These are phyloP conservation scores for Aspergillus aculeatinus DNA, from an alignment of 2,329 filamentous ascomycete species.

Conservation along the genomic window DNA sequence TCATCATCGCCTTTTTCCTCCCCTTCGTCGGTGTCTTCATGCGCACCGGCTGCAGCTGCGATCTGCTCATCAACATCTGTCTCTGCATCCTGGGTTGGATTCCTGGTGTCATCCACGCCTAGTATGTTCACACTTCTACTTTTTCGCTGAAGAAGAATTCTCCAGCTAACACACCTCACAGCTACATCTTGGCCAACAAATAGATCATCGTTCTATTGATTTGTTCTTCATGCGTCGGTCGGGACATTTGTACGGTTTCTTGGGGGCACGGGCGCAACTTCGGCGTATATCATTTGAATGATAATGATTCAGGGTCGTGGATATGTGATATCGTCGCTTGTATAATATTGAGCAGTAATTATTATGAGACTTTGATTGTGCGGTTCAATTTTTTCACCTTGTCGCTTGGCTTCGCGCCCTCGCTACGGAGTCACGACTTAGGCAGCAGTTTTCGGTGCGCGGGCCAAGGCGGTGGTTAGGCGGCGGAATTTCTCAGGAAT, in stretches of 20 bases:
- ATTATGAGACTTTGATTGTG: background rate
- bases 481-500: background rate
- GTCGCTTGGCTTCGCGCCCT: background rate
- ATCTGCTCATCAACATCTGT: conserved; percentile 8
- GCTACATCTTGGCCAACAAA: conserved; percentile 8
- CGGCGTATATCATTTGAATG: background rate
- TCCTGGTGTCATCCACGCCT: conserved; percentile 6
- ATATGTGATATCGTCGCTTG: background rate
- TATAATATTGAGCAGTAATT: background rate
- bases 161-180: background rate
- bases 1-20: conserved; percentile 8
- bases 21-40: conserved; percentile 8
- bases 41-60: conserved; percentile 6
- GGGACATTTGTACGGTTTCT: background rate
- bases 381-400: background rate
- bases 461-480: background rate
- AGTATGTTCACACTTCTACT: background rate
- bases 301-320: background rate
- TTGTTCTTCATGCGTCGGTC: background rate
- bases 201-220: background rate
- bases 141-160: background rate
- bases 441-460: background rate
- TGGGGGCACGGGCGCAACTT: background rate
- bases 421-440: background rate
- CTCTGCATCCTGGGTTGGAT: conserved; percentile 6